These are phyloP conservation scores for Auricularia sp. DNA, from an alignment of 768 basidiomycete genomes.

Conservation along the genomic window DNA sequence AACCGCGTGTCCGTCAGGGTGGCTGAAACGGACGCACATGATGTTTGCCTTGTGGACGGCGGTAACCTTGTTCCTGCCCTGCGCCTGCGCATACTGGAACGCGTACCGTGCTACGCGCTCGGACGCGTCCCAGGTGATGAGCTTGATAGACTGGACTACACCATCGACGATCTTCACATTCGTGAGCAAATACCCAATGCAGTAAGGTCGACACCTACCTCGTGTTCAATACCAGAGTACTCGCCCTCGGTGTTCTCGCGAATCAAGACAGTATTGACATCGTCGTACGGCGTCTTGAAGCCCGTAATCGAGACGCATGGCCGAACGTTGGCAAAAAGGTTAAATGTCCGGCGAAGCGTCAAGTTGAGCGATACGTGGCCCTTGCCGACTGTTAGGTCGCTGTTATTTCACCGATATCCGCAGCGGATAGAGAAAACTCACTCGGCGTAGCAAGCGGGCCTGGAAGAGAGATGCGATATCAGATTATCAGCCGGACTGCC, in stretches of 20 bases:
- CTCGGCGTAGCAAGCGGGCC: constrained; percentile 96
- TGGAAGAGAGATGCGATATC: constrained; percentile 18
- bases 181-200: constrained; percentile 6
- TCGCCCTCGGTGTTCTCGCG: constrained; percentile 99
- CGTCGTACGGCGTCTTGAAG: constrained; percentile 96
- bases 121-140: constrained; percentile 98
- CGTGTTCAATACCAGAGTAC: constrained; percentile 99
- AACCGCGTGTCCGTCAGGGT: neutral
- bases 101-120: constrained; percentile 98
- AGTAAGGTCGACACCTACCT: constrained; percentile 40
- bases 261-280: constrained; percentile 95
- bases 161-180: constrained; percentile 75
- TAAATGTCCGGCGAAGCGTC: constrained; percentile 93
- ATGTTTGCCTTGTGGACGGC: constrained; percentile 99
- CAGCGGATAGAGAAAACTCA: constrained; percentile 29
- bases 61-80: constrained; percentile 83
- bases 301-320: constrained; percentile 94
- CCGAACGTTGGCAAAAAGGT: constrained; percentile 96
- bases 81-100: constrained; percentile 90
- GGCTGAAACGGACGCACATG: constrained; percentile 50
- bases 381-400: constrained; percentile 66
- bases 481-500: constrained; percentile 1
- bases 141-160: constrained; percentile 98
- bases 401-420: neutral
- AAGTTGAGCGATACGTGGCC: constrained; percentile 97